These are phyloP conservation scores for Zizania palustris DNA, from an alignment of 202 grass and related monocot species.

Conservation along the genomic window DNA sequence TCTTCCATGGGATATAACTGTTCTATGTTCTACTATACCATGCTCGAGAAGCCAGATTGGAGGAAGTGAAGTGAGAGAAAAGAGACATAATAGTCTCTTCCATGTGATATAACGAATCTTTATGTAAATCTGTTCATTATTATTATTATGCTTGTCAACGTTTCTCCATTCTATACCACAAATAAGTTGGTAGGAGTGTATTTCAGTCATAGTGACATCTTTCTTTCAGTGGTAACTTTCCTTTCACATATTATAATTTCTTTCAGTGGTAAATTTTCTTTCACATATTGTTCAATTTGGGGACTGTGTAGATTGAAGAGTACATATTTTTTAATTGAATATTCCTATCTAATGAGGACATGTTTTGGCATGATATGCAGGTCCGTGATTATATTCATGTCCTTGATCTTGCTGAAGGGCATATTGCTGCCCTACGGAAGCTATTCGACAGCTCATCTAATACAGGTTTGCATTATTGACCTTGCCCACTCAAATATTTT, in stretches of 20 bases:
- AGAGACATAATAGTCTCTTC: neutral
- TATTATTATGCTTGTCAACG: neutral
- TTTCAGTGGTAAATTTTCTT: neutral
- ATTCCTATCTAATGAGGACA: slow-evolving; percentile 18
- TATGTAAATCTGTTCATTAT: too few relatives aligned
- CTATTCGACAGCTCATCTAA: slow-evolving; percentile 72
- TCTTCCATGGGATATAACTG: neutral
- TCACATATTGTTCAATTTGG: neutral
- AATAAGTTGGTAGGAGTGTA: neutral
- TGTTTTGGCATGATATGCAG: slow-evolving; percentile 41
- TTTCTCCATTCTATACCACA: neutral
- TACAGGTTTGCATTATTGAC: slow-evolving; percentile 52
- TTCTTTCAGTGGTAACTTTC: neutral
- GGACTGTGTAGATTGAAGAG: neutral
- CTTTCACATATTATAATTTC: neutral
- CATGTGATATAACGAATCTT: too few relatives aligned
- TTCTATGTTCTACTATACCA: neutral
- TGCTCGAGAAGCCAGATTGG: neutral
- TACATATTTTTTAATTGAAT: slow-evolving; percentile 1
- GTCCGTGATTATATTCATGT: slow-evolving; percentile 97
- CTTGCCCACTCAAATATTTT: slow-evolving; percentile 12
- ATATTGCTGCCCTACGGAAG: slow-evolving; percentile 80
- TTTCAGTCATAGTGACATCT: neutral
- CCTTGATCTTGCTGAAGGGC: slow-evolving; percentile 91
- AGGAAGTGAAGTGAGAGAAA: neutral